Evolutionary conservation across 2,329 filamentous ascomycete species (phyloP).

Genomic region (Talaromyces sp.): DNA sequence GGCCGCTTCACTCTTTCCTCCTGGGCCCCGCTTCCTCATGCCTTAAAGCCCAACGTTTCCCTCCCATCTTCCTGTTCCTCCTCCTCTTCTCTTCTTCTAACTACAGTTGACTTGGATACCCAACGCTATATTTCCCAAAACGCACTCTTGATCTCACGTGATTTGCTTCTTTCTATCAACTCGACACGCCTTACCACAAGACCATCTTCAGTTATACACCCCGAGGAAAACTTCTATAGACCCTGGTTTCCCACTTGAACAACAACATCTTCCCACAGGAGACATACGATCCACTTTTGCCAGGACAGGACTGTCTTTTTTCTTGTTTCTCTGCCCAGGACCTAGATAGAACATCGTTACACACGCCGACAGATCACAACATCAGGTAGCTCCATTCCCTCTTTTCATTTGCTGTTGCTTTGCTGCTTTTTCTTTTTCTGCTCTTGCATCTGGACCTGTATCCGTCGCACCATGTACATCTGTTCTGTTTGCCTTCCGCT

Average conservation of each 20-base stretch:
- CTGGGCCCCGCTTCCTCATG: not conserved
- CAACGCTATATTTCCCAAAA: not conserved
- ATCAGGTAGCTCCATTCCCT: constrained; percentile 40
- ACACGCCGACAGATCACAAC: constrained; percentile 19
- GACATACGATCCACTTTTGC: constrained; percentile 6
- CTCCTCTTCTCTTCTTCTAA: not conserved
- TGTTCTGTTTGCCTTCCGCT: not conserved
- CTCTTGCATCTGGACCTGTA: constrained; percentile 14
- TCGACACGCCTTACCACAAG: not conserved
- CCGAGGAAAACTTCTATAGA: not conserved
- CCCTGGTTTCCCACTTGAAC: not conserved
- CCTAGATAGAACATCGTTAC: constrained; percentile 6
- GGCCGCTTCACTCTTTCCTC: constrained; percentile 1
- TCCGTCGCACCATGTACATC: constrained; percentile 13
- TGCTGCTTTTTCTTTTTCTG: constrained; percentile 19
- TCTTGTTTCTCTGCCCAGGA: constrained; percentile 13
- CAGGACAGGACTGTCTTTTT: constrained; percentile 22
- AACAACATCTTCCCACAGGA: constrained; percentile 4
- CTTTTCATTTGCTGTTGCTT: constrained; percentile 24
- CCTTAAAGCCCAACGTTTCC: constrained; percentile 14
- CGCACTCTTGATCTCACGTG: not conserved
- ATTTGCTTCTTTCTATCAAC: not conserved
- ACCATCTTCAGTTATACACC: not conserved
- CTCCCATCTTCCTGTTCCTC: not conserved
- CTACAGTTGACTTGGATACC: not conserved